Conservation (phyloP, 495 filamentous ascomycete genomes). For the Aspergillus wentii region DNA sequence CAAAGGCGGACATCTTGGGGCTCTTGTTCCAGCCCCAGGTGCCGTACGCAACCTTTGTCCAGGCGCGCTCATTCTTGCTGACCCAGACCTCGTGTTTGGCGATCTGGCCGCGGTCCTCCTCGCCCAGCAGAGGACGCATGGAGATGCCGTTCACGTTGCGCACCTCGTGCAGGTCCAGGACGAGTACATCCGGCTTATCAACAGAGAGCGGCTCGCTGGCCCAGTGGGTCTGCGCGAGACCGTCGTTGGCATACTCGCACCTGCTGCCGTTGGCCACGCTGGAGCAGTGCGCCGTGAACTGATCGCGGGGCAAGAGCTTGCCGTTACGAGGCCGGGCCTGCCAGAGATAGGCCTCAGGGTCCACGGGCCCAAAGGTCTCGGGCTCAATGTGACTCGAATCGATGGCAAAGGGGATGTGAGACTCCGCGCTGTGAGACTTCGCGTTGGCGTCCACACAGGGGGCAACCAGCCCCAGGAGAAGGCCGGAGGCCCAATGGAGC, state of each 20-base stretch:
- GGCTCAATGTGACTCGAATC: constrained; percentile 7
- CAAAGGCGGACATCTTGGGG: constrained; percentile 35
- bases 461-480: constrained; percentile 5
- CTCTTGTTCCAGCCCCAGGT: constrained; percentile 37
- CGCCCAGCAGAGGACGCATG: constrained; percentile 27
- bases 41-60: constrained; percentile 36
- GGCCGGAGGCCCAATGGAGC: constrained; percentile 6
- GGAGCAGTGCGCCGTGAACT: constrained; percentile 10
- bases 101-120: constrained; percentile 27
- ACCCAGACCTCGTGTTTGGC: constrained; percentile 33
- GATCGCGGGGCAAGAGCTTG: constrained; percentile 2
- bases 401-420: constrained; percentile 6
- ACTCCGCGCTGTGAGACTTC: too few species aligned
- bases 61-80: constrained; percentile 33
- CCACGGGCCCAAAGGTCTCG: constrained; percentile 3
- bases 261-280: background rate
- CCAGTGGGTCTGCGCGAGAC: constrained; percentile 11
- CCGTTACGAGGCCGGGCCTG: constrained; percentile 9
- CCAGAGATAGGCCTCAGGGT: constrained; percentile 7
- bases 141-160: constrained; percentile 11
- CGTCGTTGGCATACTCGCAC: constrained; percentile 13
- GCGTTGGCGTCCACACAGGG: constrained; percentile 6
- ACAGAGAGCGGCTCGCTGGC: constrained; percentile 3
- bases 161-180: background rate
- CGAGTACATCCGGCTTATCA: background rate